Base-by-base conservation (phyloP, 345 rosid species). In the Populus euphratica region DNA sequence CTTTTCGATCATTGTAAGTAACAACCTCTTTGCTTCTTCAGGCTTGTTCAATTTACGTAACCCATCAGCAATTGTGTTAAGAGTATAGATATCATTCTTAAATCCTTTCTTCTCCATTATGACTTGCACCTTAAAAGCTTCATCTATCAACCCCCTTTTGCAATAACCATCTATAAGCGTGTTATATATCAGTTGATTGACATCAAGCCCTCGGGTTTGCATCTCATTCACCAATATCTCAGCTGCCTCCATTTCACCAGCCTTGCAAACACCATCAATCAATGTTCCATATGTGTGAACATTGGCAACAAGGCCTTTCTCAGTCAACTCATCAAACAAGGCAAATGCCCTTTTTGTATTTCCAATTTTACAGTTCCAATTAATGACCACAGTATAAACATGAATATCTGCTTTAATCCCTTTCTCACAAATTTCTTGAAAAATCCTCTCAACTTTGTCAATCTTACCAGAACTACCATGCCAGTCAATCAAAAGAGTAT, bases 101-200 rank as follows among this genome's bases (percentile, higher is more conserved):
- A 90, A 78, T 74, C 98, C 98, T 86, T 90, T 90, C 81, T 78
- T 88, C 88, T 89, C 89, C 99, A 94, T 87, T 73, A 84, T 81
- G 77, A 69, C 86, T 41, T 78, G 81, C 73, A 90, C 14, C 73
- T 39, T 27, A 43, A 69, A 79, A n/a, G 96, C 97, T 79, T 91
- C 92, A 83, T 93, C 91, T 50, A 95, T 81, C 91, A 85, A 85
- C 79, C 90, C 92, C 75, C 62, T 83, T 70, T 73, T 86, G 78
- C 95, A 93, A 66, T 89, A 90, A 62, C 97, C 98, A 80, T 89
- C 83, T 43, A 94, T 86, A 73, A 94, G 86, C 0, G 89, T 85
- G 80, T 94, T 91, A 70, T 90, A 86, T 50, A 91, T 89, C 76
- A 90, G 92, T 61, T 49, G 83, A 85, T 86, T 90, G 4, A 85